Base-by-base conservation (phyloP, 345 rosid genomes). In the Raphanus sativus region DNA sequence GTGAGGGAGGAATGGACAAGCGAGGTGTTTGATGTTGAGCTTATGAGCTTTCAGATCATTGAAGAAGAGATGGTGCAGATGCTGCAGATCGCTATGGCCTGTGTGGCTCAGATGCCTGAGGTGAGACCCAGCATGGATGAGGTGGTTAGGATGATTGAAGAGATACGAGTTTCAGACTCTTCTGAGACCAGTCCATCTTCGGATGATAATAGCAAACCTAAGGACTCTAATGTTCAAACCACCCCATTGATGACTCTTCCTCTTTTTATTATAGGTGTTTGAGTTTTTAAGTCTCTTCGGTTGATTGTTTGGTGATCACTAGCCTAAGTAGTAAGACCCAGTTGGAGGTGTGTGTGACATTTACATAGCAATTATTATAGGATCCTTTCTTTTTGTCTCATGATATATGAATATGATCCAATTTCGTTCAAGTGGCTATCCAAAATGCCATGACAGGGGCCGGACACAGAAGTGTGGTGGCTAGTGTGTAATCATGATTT, bases 1-100 rank as follows among this genome's bases (percentile, higher is more conserved):
- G 92, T 91, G n/a, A 84, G 91, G 75, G 97, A 93, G 77, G 96
- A 87, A 67, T 86, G 94, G 96, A 91, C 96, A 36, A 91, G 97
- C 12, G 96, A 87, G 85, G 94, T 93, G 26, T 90, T 93, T 12
- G 98, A 93, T 69, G 89, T 84, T 12, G 96, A 87, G 86, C 80
- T 93, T 62, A 87, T 87, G 98, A 87, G 84, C 61, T 87, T 85
- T 78, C 92, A 86, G 21, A 88, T 88, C 77, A 86, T 87, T 50
- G 96, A 90, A 82, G 95, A 89, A 69, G 93, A 89, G 76, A 91
- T 91, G 95, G 89, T 93, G 36, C 97, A 87, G 84, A 84, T 91
- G 90, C 79, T 91, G 79, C 90, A 91, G 78, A 84, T 93, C 67
- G 97, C 87, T 13, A 88, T 87, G 91, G 82, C 91, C 2, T 93